These are phyloP conservation scores for Botrytis cinerea DNA, from an alignment of 2,329 filamentous ascomycete species.

Conservation along the genomic window DNA sequence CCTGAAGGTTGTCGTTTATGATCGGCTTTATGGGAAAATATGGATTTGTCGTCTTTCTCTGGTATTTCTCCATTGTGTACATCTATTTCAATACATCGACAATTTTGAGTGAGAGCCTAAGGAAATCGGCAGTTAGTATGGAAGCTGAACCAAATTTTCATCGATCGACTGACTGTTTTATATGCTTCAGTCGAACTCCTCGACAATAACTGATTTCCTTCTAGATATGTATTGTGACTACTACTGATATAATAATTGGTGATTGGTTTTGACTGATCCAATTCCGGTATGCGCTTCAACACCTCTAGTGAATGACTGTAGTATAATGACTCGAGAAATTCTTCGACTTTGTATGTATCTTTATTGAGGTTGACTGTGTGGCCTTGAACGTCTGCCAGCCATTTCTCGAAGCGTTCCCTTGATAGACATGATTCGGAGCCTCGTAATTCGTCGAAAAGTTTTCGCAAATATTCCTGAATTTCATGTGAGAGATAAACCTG, in stretches of 20 bases:
- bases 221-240: constrained; percentile 92
- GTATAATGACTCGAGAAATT: constrained; percentile 40
- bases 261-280: constrained; percentile 40
- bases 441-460: constrained; percentile 51
- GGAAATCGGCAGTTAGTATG: constrained; percentile 24
- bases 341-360: constrained; percentile 40
- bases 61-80: constrained; percentile 76
- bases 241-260: constrained; percentile 89
- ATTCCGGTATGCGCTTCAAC: constrained; percentile 31
- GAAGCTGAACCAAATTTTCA: background rate
- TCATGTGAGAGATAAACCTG: constrained; percentile 49
- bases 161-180: constrained; percentile 58
- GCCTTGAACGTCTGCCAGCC: constrained; percentile 53
- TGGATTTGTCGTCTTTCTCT: constrained; percentile 35
- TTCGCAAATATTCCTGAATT: constrained; percentile 52
- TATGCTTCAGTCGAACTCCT: constrained; percentile 75
- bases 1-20: constrained; percentile 45
- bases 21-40: constrained; percentile 47
- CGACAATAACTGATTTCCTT: constrained; percentile 81
- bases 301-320: constrained; percentile 38
- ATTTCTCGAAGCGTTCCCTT: constrained; percentile 48
- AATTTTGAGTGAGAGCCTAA: constrained; percentile 72
- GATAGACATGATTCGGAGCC: constrained; percentile 42
- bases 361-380: constrained; percentile 34
- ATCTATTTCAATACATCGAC: constrained; percentile 91